Base-by-base conservation (phyloP, 306 rosid genomes). In the Glycine latifolia region DNA sequence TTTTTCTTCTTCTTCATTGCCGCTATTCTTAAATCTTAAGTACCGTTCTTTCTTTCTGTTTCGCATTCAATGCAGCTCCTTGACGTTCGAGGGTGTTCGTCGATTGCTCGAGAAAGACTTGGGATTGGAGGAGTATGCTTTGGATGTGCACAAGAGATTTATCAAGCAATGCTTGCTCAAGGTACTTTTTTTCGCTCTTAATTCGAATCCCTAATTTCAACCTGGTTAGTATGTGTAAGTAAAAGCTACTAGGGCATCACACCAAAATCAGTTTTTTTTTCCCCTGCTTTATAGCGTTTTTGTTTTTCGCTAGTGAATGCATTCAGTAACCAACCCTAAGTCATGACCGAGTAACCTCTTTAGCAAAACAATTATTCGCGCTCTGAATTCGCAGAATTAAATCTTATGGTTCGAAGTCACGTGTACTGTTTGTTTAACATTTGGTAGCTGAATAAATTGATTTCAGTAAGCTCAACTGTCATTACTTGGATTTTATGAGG, bases 81-180 rank as follows among this genome's bases (percentile, higher is more conserved):
- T 95, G 90, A 95, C 99, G 43, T 85, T 93, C 76, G 98, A 89
- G 82, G 95, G 97, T 20, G 99, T 95, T 65, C 95, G 99, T 62
- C 90, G 99, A 83, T 82, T 95, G 88, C 89, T 95, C 53, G 99
- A 95, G 88, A 91, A 93, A 58, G 98, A 95, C 82, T 54, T 95
- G 86, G 92, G 88, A 4, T 81, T 95, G 73, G 90, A 89, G 52
- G 71, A 85, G 59, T 89, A 47, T 61, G 87, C 94, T 47, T 83
- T 95, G 85, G 99, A 95, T 73, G 92, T 88, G 73, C 99, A 91
- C 48, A 95, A 89, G 88, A 87, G 93, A 81, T 89, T 90, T 83
- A 85, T 95, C 87, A 95, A 93, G 83, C 92, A 95, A 69, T 89
- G 88, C 79, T 83, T 95, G 72, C 72, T 84, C 63, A 87, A 90